These are phyloP conservation scores for Tanacetum coccineum DNA, from an alignment of 129 eudicot genomes.

Conservation along the genomic window DNA sequence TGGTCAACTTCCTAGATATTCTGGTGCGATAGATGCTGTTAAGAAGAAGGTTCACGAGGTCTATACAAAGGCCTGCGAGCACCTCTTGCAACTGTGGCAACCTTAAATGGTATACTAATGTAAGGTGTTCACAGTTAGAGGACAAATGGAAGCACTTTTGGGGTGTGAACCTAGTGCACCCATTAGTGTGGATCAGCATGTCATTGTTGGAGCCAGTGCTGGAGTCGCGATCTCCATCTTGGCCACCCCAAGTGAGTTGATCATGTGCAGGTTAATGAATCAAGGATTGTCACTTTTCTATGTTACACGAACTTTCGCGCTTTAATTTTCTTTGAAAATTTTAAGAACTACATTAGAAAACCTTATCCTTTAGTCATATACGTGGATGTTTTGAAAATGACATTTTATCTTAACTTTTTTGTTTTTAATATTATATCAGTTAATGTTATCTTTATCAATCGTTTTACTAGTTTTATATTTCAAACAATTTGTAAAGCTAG, in stretches of 20 bases:
- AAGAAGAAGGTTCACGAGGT: constrained; percentile 84
- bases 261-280: constrained; percentile 75
- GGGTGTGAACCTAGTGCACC: constrained; percentile 22
- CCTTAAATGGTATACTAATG: constrained; percentile 79
- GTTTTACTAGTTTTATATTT: too few relatives aligned
- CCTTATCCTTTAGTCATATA: too few relatives aligned
- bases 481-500: too few relatives aligned
- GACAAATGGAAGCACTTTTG: constrained; percentile 76
- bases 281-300: not conserved
- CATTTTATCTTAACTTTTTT: too few relatives aligned
- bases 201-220: constrained; percentile 84
- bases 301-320: too few relatives aligned
- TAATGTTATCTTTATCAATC: too few relatives aligned
- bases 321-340: too few relatives aligned
- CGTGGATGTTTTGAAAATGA: too few relatives aligned
- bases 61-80: constrained; percentile 82
- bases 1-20: constrained; percentile 70
- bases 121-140: constrained; percentile 79
- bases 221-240: constrained; percentile 76
- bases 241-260: constrained; percentile 84
- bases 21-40: constrained; percentile 91
- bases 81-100: constrained; percentile 98
- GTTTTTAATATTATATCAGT: too few relatives aligned
- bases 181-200: constrained; percentile 72
- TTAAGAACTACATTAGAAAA: too few relatives aligned